Evolutionary conservation across 129 eudicot genomes (phyloP).

Genomic region (Cynara cardunculus): DNA sequence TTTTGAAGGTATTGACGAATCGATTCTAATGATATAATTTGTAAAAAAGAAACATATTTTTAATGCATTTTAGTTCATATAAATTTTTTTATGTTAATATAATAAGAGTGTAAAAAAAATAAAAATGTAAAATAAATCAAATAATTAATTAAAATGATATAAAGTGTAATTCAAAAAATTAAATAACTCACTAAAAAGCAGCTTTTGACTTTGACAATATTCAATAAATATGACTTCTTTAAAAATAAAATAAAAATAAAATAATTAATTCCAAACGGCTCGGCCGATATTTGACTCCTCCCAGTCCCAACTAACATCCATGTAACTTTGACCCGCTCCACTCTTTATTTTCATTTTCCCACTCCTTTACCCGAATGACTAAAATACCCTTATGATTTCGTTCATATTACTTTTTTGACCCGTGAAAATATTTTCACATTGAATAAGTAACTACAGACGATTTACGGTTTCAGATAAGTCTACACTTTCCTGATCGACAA

Average conservation of each 20-base stretch:
- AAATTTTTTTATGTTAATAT: too few relatives aligned
- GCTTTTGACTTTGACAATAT: conserved; percentile 12
- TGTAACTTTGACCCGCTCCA: conserved; percentile 4
- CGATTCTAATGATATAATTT: too few relatives aligned
- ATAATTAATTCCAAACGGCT: neutral
- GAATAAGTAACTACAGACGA: neutral
- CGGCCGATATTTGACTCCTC: conserved; percentile 22
- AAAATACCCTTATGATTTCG: neutral
- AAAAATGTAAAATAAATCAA: too few relatives aligned
- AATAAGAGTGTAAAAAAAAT: too few relatives aligned
- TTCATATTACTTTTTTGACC: neutral
- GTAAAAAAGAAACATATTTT: too few relatives aligned
- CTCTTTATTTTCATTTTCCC: neutral
- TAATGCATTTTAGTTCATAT: too few relatives aligned
- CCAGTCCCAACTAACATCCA: conserved; percentile 15
- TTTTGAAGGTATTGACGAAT: too few relatives aligned
- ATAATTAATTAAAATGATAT: too few relatives aligned
- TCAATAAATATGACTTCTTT: conserved; percentile 15
- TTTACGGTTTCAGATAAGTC: neutral
- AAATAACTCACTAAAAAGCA: conserved; percentile 5
- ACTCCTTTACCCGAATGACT: conserved; percentile 10
- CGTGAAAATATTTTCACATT: neutral
- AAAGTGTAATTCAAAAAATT: too few relatives aligned
- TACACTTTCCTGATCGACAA: neutral
- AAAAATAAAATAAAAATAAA: neutral